Evolutionary conservation across 176 grass and related monocot species (phyloP).

Genomic region (Cenchrus purpureus): DNA sequence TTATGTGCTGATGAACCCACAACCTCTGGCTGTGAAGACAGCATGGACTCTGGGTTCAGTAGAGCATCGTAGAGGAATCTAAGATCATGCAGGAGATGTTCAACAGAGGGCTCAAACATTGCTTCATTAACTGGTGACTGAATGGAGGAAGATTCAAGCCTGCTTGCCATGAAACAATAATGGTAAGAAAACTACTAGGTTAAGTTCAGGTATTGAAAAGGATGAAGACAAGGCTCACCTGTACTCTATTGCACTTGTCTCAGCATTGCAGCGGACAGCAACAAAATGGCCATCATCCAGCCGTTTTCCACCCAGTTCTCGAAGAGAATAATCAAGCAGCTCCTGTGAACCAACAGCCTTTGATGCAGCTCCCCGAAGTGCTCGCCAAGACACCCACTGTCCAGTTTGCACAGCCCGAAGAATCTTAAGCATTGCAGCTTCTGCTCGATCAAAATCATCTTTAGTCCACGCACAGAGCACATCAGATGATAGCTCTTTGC

Average conservation of each 20-base stretch:
- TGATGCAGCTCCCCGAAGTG: constrained; percentile 72
- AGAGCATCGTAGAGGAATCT: constrained; percentile 78
- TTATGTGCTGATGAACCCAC: constrained; percentile 46
- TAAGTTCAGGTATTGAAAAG: constrained; percentile 25
- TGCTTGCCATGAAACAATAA: constrained; percentile 41
- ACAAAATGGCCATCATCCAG: constrained; percentile 63
- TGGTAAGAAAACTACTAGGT: constrained; percentile 4
- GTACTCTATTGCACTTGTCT: constrained; percentile 83
- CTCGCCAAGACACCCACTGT: constrained; percentile 82
- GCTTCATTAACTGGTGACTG: constrained; percentile 3
- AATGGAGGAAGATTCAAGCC: constrained; percentile 59
- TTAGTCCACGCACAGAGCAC: constrained; percentile 54
- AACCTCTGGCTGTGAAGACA: constrained; percentile 62
- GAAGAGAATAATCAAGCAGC: constrained; percentile 77
- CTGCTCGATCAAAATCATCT: constrained; percentile 50
- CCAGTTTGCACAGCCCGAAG: constrained; percentile 58
- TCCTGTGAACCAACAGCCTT: constrained; percentile 64
- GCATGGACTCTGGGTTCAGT: constrained; percentile 75
- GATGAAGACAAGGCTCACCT: constrained; percentile 48
- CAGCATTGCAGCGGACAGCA: constrained; percentile 71
- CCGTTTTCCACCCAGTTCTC: constrained; percentile 59
- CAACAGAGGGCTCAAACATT: constrained; percentile 53
- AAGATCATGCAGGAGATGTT: constrained; percentile 70
- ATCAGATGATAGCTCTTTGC: constrained; percentile 25
- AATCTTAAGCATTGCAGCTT: constrained; percentile 73